Base-by-base conservation (phyloP, 2,329 filamentous ascomycete species). In the Xylaria sp. region DNA sequence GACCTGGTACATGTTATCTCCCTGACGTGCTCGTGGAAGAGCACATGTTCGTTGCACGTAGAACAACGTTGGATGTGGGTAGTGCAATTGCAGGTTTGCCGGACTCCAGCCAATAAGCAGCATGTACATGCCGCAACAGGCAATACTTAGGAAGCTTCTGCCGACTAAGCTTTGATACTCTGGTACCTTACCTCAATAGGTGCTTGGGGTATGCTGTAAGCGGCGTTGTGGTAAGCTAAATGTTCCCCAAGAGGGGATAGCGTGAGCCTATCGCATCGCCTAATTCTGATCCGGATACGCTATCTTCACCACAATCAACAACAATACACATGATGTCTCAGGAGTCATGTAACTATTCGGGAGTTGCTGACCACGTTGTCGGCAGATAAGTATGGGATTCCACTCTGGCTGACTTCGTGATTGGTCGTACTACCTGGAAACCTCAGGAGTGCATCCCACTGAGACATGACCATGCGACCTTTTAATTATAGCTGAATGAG, bases 121-220 rank as follows among this genome's bases (percentile, higher is more conserved):
- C 61, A 63, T 57, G 37, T 39, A 34, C n/a, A 34, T 39, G 58
- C 69, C 69, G 37, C 62, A 70, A 70, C 41, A 28, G 69, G 69
- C 48, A 70, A 67, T 65, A 54, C 25, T 13, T 34, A n/a, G 12
- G 25, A n/a, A 20, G 46, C 57, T 60, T 51, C 55, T 70, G 28
- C 54, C 39, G 58, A 52, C 55, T 56, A 50, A 48, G 50, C 25
- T 12, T 50, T 31, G 3, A 18, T 31, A 20, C 7, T 20, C 23
- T 13, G 25, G 23, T 28, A 15, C 28, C 51, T 51, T 44, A 44
- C 41, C 41, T 18, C 28, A 28, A 28, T 15, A 41, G 39, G 39
- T 41, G 15, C 10, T 15, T 41, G 39, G 9, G 9, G 39, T 7
- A 13, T 41, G 18, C 39, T 44, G 18, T 15, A 44, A 44, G 39